These are phyloP conservation scores for Marasmius tenuissimus DNA, from an alignment of 1,284 basidiomycete genomes.

Conservation along the genomic window DNA sequence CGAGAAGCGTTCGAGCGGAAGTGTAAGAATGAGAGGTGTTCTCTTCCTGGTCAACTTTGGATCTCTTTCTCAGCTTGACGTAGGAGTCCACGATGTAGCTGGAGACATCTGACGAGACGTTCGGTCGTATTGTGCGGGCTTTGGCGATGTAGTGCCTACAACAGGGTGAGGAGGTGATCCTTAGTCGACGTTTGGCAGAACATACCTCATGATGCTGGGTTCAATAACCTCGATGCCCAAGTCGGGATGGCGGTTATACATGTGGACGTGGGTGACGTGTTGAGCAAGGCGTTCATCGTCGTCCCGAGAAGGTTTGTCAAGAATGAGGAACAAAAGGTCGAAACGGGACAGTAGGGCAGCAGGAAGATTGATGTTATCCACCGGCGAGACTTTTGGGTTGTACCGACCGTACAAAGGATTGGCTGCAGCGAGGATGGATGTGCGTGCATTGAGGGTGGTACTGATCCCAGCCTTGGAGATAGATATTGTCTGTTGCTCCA, in stretches of 20 bases:
- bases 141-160: slow-evolving; percentile 91
- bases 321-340: slow-evolving; percentile 94
- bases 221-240: slow-evolving; percentile 85
- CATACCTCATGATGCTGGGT: slow-evolving; percentile 85
- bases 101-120: slow-evolving; percentile 84
- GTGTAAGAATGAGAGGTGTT: slow-evolving; percentile 93
- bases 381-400: slow-evolving; percentile 95
- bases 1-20: slow-evolving; percentile 95
- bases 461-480: slow-evolving; percentile 99
- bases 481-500: slow-evolving; percentile 99
- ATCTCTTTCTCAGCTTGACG: slow-evolving; percentile 90
- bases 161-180: not conserved
- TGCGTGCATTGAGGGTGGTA: slow-evolving; percentile 97
- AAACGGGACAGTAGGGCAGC: slow-evolving; percentile 96
- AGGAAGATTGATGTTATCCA: slow-evolving; percentile 99
- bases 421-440: slow-evolving; percentile 96
- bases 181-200: not conserved
- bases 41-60: slow-evolving; percentile 88
- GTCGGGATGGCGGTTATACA: slow-evolving; percentile 89
- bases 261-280: slow-evolving; percentile 98
- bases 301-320: slow-evolving; percentile 93
- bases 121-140: slow-evolving; percentile 88
- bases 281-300: slow-evolving; percentile 96
- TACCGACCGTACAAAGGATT: slow-evolving; percentile 98
- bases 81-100: slow-evolving; percentile 96